phyloP scores from a whole-genome alignment of 2,329 filamentous ascomycete genomes.

The Diaporthe humulicola region DNA sequence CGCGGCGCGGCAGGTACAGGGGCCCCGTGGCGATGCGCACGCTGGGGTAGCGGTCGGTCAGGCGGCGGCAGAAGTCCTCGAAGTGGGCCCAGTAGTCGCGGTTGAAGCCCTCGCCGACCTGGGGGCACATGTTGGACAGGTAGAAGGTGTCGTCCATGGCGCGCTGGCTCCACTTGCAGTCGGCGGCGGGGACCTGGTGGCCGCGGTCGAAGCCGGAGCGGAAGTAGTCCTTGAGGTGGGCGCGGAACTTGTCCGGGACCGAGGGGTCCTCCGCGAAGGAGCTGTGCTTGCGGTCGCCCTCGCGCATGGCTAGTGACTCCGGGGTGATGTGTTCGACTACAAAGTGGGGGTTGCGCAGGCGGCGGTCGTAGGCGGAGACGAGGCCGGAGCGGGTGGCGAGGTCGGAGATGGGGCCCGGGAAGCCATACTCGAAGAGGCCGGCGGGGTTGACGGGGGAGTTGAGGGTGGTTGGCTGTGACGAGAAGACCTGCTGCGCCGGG shows the following conservation, averaged over 20 bases:
- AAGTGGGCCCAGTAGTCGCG: slow-evolving; percentile 99
- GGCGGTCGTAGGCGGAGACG: slow-evolving; percentile 90
- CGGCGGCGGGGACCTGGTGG: slow-evolving; percentile 96
- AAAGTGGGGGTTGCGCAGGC: slow-evolving; percentile 93
- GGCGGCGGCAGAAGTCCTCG: slow-evolving; percentile 92
- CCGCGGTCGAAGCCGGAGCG: slow-evolving; percentile 95
- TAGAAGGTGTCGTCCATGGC: slow-evolving; percentile 97
- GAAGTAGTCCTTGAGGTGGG: slow-evolving; percentile 92
- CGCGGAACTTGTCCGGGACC: slow-evolving; percentile 90
- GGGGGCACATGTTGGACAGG: slow-evolving; percentile 96
- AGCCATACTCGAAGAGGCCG: slow-evolving; percentile 87
- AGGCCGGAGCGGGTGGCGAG: slow-evolving; percentile 82
- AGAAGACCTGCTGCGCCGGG: slow-evolving; percentile 71
- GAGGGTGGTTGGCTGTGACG: slow-evolving; percentile 47
- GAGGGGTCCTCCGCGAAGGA: slow-evolving; percentile 83
- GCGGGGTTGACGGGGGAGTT: slow-evolving; percentile 75
- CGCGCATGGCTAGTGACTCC: slow-evolving; percentile 79
- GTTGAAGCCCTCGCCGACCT: slow-evolving; percentile 98
- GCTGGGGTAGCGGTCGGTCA: slow-evolving; percentile 84
- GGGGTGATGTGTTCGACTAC: slow-evolving; percentile 97
- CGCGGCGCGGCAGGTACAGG: slow-evolving; percentile 88
- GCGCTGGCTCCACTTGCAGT: slow-evolving; percentile 93
- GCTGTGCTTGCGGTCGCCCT: slow-evolving; percentile 87
- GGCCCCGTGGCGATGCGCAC: slow-evolving; percentile 95
- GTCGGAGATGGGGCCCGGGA: slow-evolving; percentile 91